Evolutionary conservation across 306 rosid species (phyloP).

Genomic region (Pyrus bretschneideri): DNA sequence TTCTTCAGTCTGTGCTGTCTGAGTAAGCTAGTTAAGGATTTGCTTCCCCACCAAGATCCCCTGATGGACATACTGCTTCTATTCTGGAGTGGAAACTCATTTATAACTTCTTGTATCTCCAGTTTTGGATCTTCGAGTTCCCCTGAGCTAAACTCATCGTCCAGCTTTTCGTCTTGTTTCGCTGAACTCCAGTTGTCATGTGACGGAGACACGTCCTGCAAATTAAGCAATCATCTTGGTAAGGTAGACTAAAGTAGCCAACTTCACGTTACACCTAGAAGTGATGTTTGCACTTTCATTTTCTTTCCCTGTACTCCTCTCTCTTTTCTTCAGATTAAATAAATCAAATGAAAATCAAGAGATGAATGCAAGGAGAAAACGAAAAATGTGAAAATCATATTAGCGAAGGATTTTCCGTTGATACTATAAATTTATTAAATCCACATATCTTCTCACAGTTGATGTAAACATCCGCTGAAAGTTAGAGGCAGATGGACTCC

Average conservation of each 20-base stretch:
- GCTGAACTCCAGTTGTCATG: background rate
- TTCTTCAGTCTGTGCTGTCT: background rate
- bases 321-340: too few species aligned
- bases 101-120: background rate
- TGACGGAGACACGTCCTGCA: conserved; percentile 1
- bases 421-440: too few species aligned
- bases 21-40: conserved; percentile 1
- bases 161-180: background rate
- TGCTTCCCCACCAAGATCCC: conserved; percentile 1
- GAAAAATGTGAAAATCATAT: too few species aligned
- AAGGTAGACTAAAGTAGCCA: too few species aligned
- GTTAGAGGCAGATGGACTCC: conserved; percentile 21
- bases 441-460: background rate
- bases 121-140: background rate
- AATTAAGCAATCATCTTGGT: background rate
- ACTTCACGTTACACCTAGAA: too few species aligned
- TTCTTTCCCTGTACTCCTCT: too few species aligned
- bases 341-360: too few species aligned
- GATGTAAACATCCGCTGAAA: conserved; percentile 16
- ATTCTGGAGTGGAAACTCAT: background rate
- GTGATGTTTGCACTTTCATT: too few species aligned
- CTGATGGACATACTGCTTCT: background rate
- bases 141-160: background rate
- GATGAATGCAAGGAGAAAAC: too few species aligned
- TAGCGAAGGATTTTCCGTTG: too few species aligned